Base-by-base conservation (phyloP, 139 green algal genomes). In the Tetratostichococcus sp. region DNA sequence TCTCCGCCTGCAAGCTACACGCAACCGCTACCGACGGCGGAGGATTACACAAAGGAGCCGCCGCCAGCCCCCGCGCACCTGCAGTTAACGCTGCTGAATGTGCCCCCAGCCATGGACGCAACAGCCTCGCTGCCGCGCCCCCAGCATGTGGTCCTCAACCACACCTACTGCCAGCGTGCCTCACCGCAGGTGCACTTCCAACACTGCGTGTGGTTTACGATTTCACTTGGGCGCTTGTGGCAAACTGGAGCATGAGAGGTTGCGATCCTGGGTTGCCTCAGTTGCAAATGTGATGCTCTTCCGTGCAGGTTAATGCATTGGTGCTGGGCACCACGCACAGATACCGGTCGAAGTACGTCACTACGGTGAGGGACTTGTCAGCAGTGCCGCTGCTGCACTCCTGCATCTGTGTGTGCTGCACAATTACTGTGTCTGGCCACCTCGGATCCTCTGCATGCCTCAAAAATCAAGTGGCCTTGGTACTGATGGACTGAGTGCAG, bases 61-160 rank as follows among this genome's bases (percentile, higher is more conserved):
- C 94, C 96, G 1, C 65, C 80, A 2, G 90, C 96, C 83, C 96
- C 96, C 16, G 91, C 90, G 21, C 96, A 99, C 81, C 87, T 99
- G 71, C 93, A 98, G 77, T 88, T 99, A 31, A 97, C 93, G 19
- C 85, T 98, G 78, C 87, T 99, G 19, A 99, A 99, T 76, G 91
- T 98, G 43, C 93, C 95, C 22, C 85, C 89, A 1, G 82, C 85
- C 0, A 69, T 88, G 34, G 92, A 97, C 69, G 82, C 90, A 16
- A 88, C 93, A 23, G 86, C 92, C 0, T 85, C 88, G 23, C 88
- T 99, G 62, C 96, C 96, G 0, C 83, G 95, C 26, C 95, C 96
- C 26, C 94, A 97, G 88, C 96, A 99, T 79, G 96, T 99, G 26
- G 93, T 99, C 59, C 86, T 99, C 22, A 98, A 97, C 83, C 96